Percentiles rank a stretch among this genome's conserved stretches.
Conservation (phyloP, 2,329 filamentous ascomycete genomes). For the Trichoderma breve region DNA sequence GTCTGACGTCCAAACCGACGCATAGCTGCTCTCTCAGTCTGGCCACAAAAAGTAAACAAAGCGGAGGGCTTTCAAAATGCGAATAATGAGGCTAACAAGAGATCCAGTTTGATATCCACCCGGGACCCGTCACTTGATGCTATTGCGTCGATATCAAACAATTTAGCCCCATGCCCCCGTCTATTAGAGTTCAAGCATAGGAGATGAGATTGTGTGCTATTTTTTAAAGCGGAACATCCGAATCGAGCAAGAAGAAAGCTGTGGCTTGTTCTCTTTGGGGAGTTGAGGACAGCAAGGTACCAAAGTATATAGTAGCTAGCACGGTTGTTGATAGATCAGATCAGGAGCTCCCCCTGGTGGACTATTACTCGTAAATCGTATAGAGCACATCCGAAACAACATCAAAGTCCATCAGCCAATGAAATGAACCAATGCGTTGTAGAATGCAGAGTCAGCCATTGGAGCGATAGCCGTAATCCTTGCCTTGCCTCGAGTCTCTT, state of each 20-base stretch:
- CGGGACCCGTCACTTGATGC: neutral
- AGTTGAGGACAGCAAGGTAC: neutral
- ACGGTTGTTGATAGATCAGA: too few relatives aligned
- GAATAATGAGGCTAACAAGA: neutral
- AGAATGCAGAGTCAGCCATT: neutral
- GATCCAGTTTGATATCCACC: neutral
- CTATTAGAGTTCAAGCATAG: neutral
- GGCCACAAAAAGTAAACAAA: neutral
- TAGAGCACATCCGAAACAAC: neutral
- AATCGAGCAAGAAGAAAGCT: neutral
- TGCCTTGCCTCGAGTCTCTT: neutral
- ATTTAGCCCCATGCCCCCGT: neutral
- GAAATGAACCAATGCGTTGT: neutral
- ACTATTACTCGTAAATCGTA: neutral
- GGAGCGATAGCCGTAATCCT: neutral
- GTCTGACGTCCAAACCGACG: neutral
- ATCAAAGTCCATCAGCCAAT: neutral
- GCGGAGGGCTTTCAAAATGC: neutral
- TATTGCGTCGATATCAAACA: neutral
- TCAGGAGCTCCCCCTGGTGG: too few relatives aligned
- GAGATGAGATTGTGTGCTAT: neutral
- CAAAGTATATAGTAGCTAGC: neutral
- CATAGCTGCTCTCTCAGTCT: neutral
- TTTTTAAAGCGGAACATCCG: neutral
- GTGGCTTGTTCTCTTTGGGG: neutral